These are phyloP conservation scores for Melanogaster broomeanus DNA, from an alignment of 768 basidiomycete genomes.

Conservation along the genomic window DNA sequence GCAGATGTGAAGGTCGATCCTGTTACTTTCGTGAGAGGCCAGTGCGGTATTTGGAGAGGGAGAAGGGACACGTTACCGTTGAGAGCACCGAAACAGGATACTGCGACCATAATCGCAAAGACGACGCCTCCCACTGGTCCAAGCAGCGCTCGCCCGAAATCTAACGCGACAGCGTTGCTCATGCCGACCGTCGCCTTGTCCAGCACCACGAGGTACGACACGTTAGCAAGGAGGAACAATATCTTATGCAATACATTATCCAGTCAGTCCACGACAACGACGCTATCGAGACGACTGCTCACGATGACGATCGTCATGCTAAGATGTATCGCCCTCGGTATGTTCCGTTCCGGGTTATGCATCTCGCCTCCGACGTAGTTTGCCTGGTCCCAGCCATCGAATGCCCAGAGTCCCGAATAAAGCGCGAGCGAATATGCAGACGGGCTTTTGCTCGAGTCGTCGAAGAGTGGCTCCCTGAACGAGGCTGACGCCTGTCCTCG, in stretches of 20 bases:
- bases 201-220: conserved; percentile 93
- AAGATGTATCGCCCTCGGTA: conserved; percentile 86
- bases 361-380: conserved; percentile 94
- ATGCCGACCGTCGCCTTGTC: conserved; percentile 72
- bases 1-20: conserved; percentile 75
- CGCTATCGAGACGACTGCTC: conserved; percentile 21
- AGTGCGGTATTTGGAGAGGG: background rate
- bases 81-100: conserved; percentile 94
- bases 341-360: conserved; percentile 76
- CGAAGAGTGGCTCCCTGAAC: conserved; percentile 67
- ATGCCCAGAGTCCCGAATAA: conserved; percentile 95
- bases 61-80: conserved; percentile 57
- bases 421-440: conserved; percentile 90
- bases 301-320: conserved; percentile 86
- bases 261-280: conserved; percentile 6
- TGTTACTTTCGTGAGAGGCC: conserved; percentile 27
- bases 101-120: conserved; percentile 89
- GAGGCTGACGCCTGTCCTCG: conserved; percentile 72
- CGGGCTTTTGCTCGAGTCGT: conserved; percentile 72
- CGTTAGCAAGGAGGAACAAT: conserved; percentile 79
- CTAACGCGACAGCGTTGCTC: conserved; percentile 87
- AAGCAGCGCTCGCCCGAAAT: conserved; percentile 87
- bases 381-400: conserved; percentile 94
- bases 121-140: conserved; percentile 84
- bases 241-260: conserved; percentile 39